Evolutionary conservation across 1,284 basidiomycete genomes (phyloP).

Genomic region (Laetiporus sulphureus): DNA sequence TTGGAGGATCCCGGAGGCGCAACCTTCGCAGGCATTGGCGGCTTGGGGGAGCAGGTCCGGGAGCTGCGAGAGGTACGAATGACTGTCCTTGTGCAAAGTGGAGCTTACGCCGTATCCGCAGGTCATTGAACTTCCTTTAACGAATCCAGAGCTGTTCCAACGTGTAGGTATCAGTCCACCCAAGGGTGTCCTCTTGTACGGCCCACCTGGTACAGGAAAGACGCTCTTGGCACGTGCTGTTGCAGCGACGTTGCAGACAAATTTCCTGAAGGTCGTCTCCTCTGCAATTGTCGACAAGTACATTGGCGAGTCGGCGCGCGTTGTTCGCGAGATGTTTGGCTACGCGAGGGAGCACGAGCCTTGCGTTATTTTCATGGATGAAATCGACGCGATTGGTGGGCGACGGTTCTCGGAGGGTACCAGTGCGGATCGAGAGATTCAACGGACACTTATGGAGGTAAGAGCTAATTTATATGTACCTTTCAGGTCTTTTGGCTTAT

Average conservation of each 20-base stretch:
- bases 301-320: constrained; percentile 94
- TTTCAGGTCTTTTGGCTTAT: background rate
- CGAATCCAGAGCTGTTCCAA: constrained; percentile 93
- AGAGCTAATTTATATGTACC: constrained; percentile 7
- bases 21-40: constrained; percentile 96
- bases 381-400: constrained; percentile 97
- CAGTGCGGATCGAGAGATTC: constrained; percentile 97
- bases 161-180: constrained; percentile 96
- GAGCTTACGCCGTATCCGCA: constrained; percentile 20
- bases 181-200: constrained; percentile 90
- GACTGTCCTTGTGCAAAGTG: background rate
- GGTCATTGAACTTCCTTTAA: constrained; percentile 94
- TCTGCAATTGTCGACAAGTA: constrained; percentile 99
- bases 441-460: constrained; percentile 98
- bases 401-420: constrained; percentile 98
- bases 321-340: constrained; percentile 97
- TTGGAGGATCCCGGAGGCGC: constrained; percentile 96
- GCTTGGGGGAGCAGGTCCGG: constrained; percentile 92
- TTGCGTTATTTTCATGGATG: constrained; percentile 99
- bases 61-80: constrained; percentile 82
- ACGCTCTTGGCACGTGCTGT: constrained; percentile 94
- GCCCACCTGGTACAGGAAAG: constrained; percentile 94
- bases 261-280: constrained; percentile 98
- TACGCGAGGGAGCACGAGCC: constrained; percentile 97
- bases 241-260: constrained; percentile 92